A percentile compares a stretch with the other conserved stretches of the same genome.
phyloP scores from a whole-genome alignment of 2,329 filamentous ascomycete species.

The Ceratocystis cubensis region DNA sequence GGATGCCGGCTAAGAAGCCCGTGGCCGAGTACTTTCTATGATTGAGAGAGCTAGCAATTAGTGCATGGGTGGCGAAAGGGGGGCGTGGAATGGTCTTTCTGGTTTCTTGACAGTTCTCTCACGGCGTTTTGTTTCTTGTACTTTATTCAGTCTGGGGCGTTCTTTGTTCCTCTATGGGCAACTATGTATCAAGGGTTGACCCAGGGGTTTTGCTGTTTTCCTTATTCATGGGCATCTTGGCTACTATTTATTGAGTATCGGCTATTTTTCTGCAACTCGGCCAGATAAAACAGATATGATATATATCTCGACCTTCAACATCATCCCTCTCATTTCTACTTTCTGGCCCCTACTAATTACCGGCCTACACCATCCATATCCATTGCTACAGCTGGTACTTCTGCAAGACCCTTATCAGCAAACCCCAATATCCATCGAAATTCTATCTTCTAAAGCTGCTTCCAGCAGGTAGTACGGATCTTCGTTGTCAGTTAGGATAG shows the following conservation, averaged over 20 bases:
- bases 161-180: not conserved
- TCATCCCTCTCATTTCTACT: not conserved
- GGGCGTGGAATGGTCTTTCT: not conserved
- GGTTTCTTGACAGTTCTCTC: not conserved
- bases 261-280: not conserved
- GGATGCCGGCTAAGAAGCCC: constrained; percentile 98
- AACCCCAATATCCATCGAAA: not conserved
- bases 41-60: constrained; percentile 16
- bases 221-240: not conserved
- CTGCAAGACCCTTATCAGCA: not conserved
- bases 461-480: not conserved
- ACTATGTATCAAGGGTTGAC: not conserved
- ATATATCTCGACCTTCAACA: not conserved
- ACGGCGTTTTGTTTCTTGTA: not conserved
- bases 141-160: not conserved
- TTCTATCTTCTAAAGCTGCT: not conserved
- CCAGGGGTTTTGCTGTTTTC: not conserved
- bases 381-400: not conserved
- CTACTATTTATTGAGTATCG: not conserved
- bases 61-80: not conserved
- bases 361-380: not conserved
- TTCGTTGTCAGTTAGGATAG: no score
- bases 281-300: not conserved
- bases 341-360: no score
- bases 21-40: constrained; percentile 91